Conservation (phyloP, 176 grass and related monocot species). For the Thalia dealbata region DNA sequence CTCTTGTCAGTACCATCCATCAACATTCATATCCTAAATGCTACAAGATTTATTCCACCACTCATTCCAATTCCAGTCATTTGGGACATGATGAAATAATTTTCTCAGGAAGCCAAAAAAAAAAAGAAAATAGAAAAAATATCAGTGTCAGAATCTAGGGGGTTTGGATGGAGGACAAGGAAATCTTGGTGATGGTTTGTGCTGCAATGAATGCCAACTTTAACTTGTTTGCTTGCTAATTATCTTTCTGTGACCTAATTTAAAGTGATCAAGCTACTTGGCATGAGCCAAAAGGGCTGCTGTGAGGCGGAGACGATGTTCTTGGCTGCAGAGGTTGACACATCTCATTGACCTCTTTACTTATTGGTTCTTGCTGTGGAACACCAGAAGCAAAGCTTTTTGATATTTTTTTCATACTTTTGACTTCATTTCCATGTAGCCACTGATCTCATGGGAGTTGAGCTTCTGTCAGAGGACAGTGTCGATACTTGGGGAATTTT, state of each 20-base stretch:
- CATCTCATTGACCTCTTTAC: not conserved
- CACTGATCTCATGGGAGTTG: not conserved
- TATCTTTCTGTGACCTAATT: not conserved
- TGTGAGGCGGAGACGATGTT: not conserved
- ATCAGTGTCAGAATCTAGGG: not conserved
- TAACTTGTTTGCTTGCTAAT: not conserved
- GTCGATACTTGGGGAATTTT: too few species aligned
- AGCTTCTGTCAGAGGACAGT: not conserved
- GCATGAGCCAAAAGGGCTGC: not conserved
- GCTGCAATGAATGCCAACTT: not conserved
- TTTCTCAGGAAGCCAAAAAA: not conserved
- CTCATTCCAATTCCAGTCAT: not conserved
- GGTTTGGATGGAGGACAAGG: not conserved
- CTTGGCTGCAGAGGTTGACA: not conserved
- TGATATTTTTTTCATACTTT: slow-evolving; percentile 3
- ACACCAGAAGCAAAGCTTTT: not conserved
- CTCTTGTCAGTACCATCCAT: not conserved
- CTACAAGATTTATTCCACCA: not conserved
- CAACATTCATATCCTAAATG: not conserved
- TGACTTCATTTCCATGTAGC: not conserved
- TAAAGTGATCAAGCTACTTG: not conserved
- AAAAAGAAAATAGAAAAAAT: too few species aligned
- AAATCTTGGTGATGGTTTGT: not conserved
- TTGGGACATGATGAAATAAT: not conserved
- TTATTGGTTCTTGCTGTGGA: not conserved